Percentiles rank a stretch among this genome's conserved stretches.
Evolutionary conservation across 306 rosid species (phyloP).

Genomic region (Coriaria nepalensis): DNA sequence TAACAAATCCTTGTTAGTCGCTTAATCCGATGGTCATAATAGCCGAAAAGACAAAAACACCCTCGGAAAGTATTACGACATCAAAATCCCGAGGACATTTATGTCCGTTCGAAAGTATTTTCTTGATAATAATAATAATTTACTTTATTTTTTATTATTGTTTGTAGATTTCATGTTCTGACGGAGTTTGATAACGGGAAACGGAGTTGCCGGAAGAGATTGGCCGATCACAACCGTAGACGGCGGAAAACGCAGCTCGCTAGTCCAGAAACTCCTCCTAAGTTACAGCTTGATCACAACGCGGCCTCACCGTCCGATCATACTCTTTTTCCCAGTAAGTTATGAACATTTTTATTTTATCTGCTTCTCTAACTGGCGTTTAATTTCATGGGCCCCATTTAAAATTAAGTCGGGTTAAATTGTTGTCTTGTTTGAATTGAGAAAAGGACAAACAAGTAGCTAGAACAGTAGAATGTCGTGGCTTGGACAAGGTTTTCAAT

Average conservation of each 20-base stretch:
- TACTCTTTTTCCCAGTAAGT: conserved; percentile 35
- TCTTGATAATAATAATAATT: background rate
- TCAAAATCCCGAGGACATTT: conserved; percentile 80
- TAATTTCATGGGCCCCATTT: no score
- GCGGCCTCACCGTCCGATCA: conserved; percentile 23
- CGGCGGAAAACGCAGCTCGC: conserved; percentile 78
- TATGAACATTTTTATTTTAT: background rate
- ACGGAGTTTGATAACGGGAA: conserved; percentile 90
- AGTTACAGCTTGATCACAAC: conserved; percentile 20
- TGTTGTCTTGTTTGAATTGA: no score
- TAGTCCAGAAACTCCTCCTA: conserved; percentile 26
- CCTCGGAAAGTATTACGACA: conserved; percentile 28
- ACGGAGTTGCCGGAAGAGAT: conserved; percentile 91
- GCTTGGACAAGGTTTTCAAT: no score
- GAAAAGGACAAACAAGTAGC: no score
- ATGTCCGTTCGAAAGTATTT: conserved; percentile 33
- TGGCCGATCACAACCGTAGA: conserved; percentile 97
- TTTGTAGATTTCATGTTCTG: conserved; percentile 76
- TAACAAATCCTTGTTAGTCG: no score
- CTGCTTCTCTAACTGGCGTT: no score
- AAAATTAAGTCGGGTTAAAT: no score
- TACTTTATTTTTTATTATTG: background rate
- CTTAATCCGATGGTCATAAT: background rate
- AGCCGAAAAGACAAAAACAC: conserved; percentile 23
- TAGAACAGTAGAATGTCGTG: no score